These are phyloP conservation scores for Serendipita sp. DNA, from an alignment of 1,284 basidiomycete genomes.

Conservation along the genomic window DNA sequence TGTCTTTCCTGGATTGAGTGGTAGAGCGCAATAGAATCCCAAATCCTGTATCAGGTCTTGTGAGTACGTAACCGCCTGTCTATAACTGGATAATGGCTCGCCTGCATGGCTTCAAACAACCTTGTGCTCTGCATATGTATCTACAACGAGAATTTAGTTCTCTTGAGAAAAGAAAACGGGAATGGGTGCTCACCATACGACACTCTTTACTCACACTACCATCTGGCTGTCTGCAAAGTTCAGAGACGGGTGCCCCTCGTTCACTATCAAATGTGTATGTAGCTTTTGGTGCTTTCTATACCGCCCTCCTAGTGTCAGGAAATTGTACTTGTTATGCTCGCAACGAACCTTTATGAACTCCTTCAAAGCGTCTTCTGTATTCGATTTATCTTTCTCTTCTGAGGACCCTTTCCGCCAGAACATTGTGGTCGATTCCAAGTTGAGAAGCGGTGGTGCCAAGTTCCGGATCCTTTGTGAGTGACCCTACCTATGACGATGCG, in stretches of 20 bases:
- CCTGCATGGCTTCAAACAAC: constrained; percentile 69
- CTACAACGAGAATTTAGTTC: constrained; percentile 24
- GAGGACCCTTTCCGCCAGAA: background rate
- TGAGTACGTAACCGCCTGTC: constrained; percentile 9
- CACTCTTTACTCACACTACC: constrained; percentile 38
- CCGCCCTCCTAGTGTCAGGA: background rate
- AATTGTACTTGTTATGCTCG: background rate
- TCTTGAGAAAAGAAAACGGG: background rate
- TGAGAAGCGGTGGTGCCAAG: background rate
- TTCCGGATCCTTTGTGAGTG: background rate
- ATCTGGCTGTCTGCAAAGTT: constrained; percentile 42
- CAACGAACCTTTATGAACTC: constrained; percentile 8
- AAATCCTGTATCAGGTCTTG: constrained; percentile 27
- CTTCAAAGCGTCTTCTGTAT: constrained; percentile 9
- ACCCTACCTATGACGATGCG: too few relatives aligned
- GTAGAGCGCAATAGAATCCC: constrained; percentile 63
- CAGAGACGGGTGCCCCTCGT: constrained; percentile 40
- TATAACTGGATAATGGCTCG: constrained; percentile 18
- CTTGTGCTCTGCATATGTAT: constrained; percentile 52
- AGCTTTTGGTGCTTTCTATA: constrained; percentile 15
- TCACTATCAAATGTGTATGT: constrained; percentile 48
- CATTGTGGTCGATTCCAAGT: background rate
- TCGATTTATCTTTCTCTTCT: background rate
- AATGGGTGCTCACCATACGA: constrained; percentile 37
- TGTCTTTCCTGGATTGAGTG: constrained; percentile 55